A percentile compares a stretch with the other conserved stretches of the same genome.
phyloP scores from a whole-genome alignment of 495 filamentous ascomycete species.

The Aspergillus hancockii region DNA sequence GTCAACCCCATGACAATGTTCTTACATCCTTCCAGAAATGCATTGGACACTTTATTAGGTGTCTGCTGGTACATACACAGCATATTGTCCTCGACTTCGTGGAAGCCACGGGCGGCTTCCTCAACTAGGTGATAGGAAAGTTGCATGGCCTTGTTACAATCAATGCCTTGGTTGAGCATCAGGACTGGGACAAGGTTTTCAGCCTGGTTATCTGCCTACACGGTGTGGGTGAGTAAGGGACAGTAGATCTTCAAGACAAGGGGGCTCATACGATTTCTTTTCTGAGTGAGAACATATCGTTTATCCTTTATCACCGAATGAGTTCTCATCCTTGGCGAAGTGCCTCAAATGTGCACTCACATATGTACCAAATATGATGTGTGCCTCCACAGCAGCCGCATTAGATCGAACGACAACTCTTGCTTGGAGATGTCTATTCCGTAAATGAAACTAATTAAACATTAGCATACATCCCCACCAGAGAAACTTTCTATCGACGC shows the following conservation, averaged over 20 bases:
- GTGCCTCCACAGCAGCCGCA: constrained; percentile 10
- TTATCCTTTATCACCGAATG: neutral
- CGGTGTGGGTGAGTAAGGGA: neutral
- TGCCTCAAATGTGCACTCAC: neutral
- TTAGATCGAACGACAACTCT: neutral
- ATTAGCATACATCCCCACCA: neutral
- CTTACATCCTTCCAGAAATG: constrained; percentile 5
- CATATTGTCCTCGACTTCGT: neutral
- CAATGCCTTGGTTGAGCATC: constrained; percentile 12
- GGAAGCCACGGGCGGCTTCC: constrained; percentile 2
- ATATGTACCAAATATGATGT: constrained; percentile 16
- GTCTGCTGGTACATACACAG: neutral
- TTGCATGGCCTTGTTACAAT: constrained; percentile 11
- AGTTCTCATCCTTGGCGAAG: neutral
- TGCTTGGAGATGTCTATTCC: constrained; percentile 6
- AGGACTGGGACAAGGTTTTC: constrained; percentile 15
- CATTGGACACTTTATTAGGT: neutral
- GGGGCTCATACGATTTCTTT: constrained; percentile 11
- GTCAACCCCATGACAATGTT: constrained; percentile 10
- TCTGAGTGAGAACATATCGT: constrained; percentile 13
- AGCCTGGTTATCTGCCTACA: constrained; percentile 10
- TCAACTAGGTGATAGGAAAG: constrained; percentile 2
- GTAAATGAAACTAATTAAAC: constrained; percentile 3
- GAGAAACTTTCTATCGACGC: neutral
- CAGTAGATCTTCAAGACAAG: neutral